Conservation (phyloP, 169 alveolate species). For the Sarcocystis neurona region DNA sequence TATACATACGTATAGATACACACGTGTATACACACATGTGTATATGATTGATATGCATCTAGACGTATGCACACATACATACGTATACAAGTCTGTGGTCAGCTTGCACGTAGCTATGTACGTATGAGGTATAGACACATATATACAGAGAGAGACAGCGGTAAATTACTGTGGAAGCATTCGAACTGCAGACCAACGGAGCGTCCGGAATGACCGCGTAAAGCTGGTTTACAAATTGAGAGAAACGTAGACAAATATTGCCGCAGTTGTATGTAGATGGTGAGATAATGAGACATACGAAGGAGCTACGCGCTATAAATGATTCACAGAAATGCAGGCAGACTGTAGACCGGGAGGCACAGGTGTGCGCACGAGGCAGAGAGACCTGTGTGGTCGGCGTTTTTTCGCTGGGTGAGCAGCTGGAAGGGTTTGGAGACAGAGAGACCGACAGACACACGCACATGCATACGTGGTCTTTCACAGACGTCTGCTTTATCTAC, state of each 20-base stretch:
- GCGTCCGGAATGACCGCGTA: background rate
- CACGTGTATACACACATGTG: background rate
- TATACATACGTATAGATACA: background rate
- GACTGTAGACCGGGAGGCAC: too few relatives aligned
- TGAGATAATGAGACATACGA: too few relatives aligned
- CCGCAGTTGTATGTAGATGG: background rate
- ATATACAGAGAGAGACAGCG: background rate
- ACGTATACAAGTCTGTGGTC: background rate
- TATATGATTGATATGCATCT: background rate
- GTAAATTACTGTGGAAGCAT: too few relatives aligned
- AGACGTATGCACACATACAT: slow-evolving; percentile 52
- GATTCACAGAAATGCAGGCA: too few relatives aligned
- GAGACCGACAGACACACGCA: too few relatives aligned
- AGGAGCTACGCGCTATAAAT: too few relatives aligned
- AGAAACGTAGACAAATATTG: background rate
- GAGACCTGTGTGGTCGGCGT: too few relatives aligned
- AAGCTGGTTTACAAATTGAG: background rate
- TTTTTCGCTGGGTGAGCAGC: too few relatives aligned
- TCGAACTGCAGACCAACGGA: background rate
- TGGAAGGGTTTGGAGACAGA: too few relatives aligned
- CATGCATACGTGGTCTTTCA: too few relatives aligned
- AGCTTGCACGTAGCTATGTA: background rate
- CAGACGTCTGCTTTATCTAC: too few relatives aligned
- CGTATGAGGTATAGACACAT: background rate
- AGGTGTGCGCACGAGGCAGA: too few relatives aligned